Base-by-base conservation (phyloP, 2,329 filamentous ascomycete genomes). In the Elsinoe arachidis region DNA sequence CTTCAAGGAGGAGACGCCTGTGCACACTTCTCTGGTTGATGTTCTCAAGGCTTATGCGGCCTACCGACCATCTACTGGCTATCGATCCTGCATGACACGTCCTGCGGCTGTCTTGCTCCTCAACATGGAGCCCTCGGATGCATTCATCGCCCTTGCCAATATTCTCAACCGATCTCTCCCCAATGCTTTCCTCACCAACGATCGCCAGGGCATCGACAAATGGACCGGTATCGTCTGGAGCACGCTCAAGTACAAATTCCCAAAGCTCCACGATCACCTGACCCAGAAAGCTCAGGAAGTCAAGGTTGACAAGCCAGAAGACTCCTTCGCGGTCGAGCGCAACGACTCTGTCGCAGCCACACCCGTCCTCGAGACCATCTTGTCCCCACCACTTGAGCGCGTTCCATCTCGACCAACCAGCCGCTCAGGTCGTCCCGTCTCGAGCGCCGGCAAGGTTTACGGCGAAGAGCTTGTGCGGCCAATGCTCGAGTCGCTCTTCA, bases 21-120 rank as follows among this genome's bases (percentile, higher is more conserved):
- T 91, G 10, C 82, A 91, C 66, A 75, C 82, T 58, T 77, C 80
- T 37, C 74, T 93, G 30, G 74, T 86, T 15, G 84, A 92, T 66
- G 82, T 93, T 9, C 76, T 92, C 60, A 84, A 84, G 65, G 89
- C 88, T 5, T 92, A 92, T 70, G 79, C 84, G 56, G 87, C 90
- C 81, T 93, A 93, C 71, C 80, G 88, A 60, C 86, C 84, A 63
- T 88, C 93, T 67, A 86, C 92, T 65, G 87, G 88, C 61, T 90
- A 90, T 65, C 79, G 88, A 58, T 78, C 80, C 61, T 87, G 87
- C 56, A 87, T 85, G 63, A 87, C 90, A 67, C 84, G 88, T 70
- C 77, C 85, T 62, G 87, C 88, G 1, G 88, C 84, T 0, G 74
- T 90, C 14, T 77, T 90, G 1, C 78, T 91, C 1, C 79, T 91